phyloP scores from a whole-genome alignment of 106 monocot genomes.

The Agapanthus africanus region DNA sequence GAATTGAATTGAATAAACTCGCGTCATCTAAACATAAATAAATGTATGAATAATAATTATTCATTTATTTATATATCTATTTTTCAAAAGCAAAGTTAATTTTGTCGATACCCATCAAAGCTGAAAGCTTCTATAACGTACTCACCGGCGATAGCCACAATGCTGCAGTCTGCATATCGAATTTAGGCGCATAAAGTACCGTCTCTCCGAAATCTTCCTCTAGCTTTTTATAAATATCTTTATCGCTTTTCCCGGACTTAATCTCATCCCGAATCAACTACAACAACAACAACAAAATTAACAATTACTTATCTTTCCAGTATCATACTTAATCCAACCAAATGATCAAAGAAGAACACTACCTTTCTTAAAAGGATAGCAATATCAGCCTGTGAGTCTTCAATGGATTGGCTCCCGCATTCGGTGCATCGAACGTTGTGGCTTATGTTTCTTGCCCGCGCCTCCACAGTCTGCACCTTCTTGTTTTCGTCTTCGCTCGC shows the following conservation, averaged over 20 bases:
- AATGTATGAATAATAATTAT: too few relatives aligned
- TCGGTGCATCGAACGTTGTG: conserved; percentile 95
- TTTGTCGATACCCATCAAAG: background rate
- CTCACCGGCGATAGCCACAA: conserved; percentile 85
- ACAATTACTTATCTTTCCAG: background rate
- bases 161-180: conserved; percentile 80
- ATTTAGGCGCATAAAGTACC: conserved; percentile 70
- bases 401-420: conserved; percentile 97
- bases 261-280: conserved; percentile 87
- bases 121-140: background rate
- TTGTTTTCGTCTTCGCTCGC: conserved; percentile 64
- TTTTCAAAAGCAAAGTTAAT: too few relatives aligned
- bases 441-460: conserved; percentile 89
- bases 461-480: conserved; percentile 64
- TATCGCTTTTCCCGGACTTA: conserved; percentile 60
- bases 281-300: background rate
- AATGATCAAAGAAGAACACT: background rate
- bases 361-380: conserved; percentile 91
- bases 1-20: too few relatives aligned
- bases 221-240: conserved; percentile 74
- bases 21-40: too few relatives aligned
- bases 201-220: conserved; percentile 85
- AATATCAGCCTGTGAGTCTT: conserved; percentile 90
- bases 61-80: too few relatives aligned
- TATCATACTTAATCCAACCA: too few relatives aligned